These are phyloP conservation scores for Coelastrella sp. DNA, from an alignment of 139 green algal genomes.

Conservation along the genomic window DNA sequence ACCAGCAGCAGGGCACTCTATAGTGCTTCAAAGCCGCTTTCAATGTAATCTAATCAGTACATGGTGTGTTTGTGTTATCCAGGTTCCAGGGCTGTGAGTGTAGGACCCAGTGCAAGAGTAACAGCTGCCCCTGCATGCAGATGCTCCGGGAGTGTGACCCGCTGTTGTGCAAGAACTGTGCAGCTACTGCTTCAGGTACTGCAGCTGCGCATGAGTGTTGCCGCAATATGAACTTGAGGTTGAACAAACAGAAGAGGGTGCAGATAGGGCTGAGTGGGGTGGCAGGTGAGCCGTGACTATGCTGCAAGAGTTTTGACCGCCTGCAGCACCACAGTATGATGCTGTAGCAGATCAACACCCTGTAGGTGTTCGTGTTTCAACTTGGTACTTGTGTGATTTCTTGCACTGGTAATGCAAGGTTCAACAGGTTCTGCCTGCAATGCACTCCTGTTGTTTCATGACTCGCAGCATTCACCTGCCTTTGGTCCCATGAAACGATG, in stretches of 20 bases:
- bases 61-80: not conserved
- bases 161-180: conserved; percentile 75
- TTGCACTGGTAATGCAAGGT: no score
- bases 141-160: conserved; percentile 91
- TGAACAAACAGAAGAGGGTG: conserved; percentile 74
- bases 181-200: not conserved
- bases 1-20: not conserved
- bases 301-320: not conserved
- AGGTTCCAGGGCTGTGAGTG: conserved; percentile 88
- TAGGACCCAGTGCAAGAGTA: conserved; percentile 59
- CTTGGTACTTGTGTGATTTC: no score
- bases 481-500: no score
- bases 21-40: not conserved
- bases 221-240: conserved; percentile 85
- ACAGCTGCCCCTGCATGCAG: conserved; percentile 83
- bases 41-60: not conserved
- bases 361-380: no score
- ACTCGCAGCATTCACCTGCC: no score
- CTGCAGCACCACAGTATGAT: no score
- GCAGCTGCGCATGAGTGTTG: conserved; percentile 55
- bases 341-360: not conserved
- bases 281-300: conserved; percentile 29
- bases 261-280: conserved; percentile 64
- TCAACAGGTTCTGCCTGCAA: no score
- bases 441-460: no score